These are phyloP conservation scores for Rosa persica DNA, from an alignment of 306 rosid species.

Conservation along the genomic window DNA sequence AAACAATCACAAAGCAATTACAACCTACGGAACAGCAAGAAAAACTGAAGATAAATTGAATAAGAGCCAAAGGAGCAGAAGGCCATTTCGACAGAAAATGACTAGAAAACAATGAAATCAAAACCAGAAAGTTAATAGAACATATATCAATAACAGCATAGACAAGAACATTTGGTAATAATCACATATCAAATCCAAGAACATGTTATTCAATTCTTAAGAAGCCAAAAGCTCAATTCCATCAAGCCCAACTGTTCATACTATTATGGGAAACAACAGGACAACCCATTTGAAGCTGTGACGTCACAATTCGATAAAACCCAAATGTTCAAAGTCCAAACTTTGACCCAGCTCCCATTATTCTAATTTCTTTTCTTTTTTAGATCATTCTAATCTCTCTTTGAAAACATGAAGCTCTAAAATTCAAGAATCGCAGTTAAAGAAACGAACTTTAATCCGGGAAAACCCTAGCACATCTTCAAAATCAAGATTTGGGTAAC, in stretches of 20 bases:
- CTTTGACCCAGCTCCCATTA: not conserved
- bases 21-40: not conserved
- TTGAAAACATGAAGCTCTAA: not conserved
- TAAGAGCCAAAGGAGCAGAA: not conserved
- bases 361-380: too few relatives aligned
- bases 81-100: not conserved
- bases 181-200: not conserved
- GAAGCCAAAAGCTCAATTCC: not conserved
- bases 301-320: not conserved
- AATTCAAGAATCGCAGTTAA: not conserved
- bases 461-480: not conserved
- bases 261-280: too few relatives aligned
- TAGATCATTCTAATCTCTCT: not conserved
- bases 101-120: not conserved
- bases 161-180: too few relatives aligned
- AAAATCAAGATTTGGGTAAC: not conserved
- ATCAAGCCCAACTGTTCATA: not conserved
- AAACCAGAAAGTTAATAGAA: not conserved
- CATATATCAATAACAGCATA: not conserved
- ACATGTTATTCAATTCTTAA: not conserved
- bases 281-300: not conserved
- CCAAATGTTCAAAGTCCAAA: not conserved
- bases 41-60: not conserved
- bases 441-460: not conserved
- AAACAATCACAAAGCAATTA: not conserved